Conservation (phyloP, 2,329 filamentous ascomycete species). For the Thermothelomyces thermophilus region DNA sequence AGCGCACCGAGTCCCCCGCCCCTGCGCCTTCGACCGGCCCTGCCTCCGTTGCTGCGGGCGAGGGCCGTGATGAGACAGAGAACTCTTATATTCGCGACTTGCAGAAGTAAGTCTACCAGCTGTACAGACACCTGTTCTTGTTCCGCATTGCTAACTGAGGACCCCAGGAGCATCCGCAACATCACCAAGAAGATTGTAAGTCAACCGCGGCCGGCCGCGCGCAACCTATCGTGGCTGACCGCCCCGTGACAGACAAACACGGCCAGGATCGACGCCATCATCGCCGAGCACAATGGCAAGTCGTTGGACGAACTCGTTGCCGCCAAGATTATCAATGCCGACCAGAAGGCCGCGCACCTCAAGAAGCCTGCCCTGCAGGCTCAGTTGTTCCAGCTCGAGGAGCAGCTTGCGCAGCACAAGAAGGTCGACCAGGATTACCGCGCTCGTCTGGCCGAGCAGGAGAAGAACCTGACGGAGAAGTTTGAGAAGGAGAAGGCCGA, state of each 20-base stretch:
- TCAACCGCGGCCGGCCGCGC: slow-evolving; percentile 21
- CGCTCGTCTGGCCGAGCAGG: slow-evolving; percentile 49
- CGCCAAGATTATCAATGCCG: slow-evolving; percentile 67
- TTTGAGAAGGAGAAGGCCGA: slow-evolving; percentile 49
- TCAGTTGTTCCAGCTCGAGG: slow-evolving; percentile 63
- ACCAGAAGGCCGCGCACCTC: slow-evolving; percentile 69
- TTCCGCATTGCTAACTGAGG: slow-evolving; percentile 15
- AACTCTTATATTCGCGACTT: slow-evolving; percentile 80
- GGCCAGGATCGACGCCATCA: slow-evolving; percentile 63
- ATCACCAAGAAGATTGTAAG: slow-evolving; percentile 90
- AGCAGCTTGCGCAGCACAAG: slow-evolving; percentile 67
- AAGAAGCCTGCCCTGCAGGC: slow-evolving; percentile 69
- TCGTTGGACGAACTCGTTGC: slow-evolving; percentile 67
- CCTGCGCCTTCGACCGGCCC: slow-evolving; percentile 41
- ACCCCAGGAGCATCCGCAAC: slow-evolving; percentile 74
- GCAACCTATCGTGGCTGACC: slow-evolving; percentile 3
- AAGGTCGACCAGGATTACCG: slow-evolving; percentile 70
- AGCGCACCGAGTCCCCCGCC: slow-evolving; percentile 50
- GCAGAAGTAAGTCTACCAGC: slow-evolving; percentile 61
- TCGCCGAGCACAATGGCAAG: slow-evolving; percentile 63
- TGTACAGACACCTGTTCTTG: neutral
- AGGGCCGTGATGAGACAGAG: slow-evolving; percentile 58
- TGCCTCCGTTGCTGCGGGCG: slow-evolving; percentile 40
- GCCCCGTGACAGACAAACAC: slow-evolving; percentile 51
- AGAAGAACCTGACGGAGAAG: slow-evolving; percentile 49